Evolutionary conservation across 345 rosid species (phyloP).

Genomic region (Syzygium aqueum): DNA sequence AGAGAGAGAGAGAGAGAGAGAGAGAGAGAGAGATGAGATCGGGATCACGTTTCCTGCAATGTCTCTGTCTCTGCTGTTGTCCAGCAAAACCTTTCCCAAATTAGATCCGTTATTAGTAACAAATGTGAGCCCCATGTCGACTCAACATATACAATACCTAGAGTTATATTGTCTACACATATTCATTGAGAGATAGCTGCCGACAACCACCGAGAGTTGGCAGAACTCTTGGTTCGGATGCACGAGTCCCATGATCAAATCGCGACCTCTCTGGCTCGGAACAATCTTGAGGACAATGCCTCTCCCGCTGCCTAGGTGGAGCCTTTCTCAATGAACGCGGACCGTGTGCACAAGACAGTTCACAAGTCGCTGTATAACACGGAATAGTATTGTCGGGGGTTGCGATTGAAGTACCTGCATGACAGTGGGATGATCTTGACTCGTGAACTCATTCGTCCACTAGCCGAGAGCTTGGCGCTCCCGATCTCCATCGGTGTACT

Average conservation of each 20-base stretch:
- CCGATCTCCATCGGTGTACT: slow-evolving; percentile 8
- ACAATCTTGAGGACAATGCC: neutral
- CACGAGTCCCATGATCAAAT: neutral
- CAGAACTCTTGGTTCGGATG: neutral
- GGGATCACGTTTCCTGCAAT: slow-evolving; percentile 21
- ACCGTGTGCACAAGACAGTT: neutral
- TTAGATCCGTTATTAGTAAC: neutral
- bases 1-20: slow-evolving; percentile 1
- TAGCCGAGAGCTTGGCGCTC: slow-evolving; percentile 16
- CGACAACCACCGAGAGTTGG: neutral
- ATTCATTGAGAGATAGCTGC: neutral
- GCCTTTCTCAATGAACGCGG: neutral
- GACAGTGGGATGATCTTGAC: slow-evolving; percentile 50
- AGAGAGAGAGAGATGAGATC: slow-evolving; percentile 49
- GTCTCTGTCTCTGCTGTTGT: slow-evolving; percentile 32
- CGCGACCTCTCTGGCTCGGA: neutral
- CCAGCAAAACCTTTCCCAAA: slow-evolving; percentile 28
- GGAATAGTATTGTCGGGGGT: neutral
- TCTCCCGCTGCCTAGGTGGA: neutral
- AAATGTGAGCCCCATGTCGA: neutral
- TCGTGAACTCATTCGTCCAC: slow-evolving; percentile 37
- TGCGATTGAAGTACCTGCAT: slow-evolving; percentile 27
- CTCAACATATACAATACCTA: neutral
- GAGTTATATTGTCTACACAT: neutral
- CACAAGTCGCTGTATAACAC: neutral